Evolutionary conservation across 345 rosid genomes (phyloP).

Genomic region (Murraya paniculata): DNA sequence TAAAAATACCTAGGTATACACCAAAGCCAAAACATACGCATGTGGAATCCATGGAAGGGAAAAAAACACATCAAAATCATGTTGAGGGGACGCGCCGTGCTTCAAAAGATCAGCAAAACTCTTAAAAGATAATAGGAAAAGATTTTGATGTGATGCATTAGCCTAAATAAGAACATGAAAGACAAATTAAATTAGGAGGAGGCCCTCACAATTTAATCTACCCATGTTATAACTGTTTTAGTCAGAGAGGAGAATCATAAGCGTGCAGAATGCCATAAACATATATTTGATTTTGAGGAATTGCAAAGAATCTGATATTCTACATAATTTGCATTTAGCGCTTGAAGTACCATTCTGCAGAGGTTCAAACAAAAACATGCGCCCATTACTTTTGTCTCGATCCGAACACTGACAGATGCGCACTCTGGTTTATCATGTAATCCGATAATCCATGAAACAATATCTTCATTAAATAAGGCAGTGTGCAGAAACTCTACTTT

Average conservation of each 20-base stretch:
- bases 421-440: background rate
- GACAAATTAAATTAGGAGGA: background rate
- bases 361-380: background rate
- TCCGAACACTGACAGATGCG: background rate
- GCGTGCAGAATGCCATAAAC: background rate
- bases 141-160: background rate
- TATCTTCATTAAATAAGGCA: background rate
- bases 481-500: background rate
- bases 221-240: background rate
- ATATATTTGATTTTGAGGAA: background rate
- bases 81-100: background rate
- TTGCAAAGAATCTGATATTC: background rate
- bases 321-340: background rate
- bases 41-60: background rate
- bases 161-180: background rate
- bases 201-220: slow-evolving; percentile 2
- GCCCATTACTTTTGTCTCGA: background rate
- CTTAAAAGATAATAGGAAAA: background rate
- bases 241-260: background rate
- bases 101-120: background rate
- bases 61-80: background rate
- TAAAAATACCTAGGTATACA: background rate
- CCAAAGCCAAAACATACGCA: slow-evolving; percentile 1
- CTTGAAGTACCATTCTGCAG: background rate
- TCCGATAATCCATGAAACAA: slow-evolving; percentile 4